Percentiles rank a stretch among this genome's conserved stretches.
Conservation (phyloP, 495 filamentous ascomycete species). For the Xanthoparmelia taractica region DNA sequence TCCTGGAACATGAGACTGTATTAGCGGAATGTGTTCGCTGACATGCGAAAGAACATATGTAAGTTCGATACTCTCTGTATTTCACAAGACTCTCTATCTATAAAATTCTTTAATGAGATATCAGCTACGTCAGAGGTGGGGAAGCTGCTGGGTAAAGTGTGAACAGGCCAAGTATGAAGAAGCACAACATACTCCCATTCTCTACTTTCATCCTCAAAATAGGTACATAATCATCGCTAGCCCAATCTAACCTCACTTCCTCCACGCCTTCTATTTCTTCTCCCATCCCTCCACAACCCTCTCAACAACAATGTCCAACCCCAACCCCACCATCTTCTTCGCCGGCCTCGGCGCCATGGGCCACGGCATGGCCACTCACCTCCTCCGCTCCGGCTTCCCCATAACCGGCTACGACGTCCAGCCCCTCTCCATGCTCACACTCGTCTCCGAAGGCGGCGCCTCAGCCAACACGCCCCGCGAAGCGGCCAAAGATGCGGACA, state of each 20-base stretch:
- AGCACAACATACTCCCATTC: too few species aligned
- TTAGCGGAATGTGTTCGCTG: not conserved
- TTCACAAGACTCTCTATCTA: not conserved
- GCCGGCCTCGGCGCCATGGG: constrained; percentile 86
- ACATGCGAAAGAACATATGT: not conserved
- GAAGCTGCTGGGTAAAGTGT: not conserved
- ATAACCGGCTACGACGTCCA: constrained; percentile 75
- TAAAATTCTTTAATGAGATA: not conserved
- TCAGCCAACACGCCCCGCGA: constrained; percentile 55
- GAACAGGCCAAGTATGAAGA: not conserved
- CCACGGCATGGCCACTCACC: constrained; percentile 75
- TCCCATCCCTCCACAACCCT: not conserved
- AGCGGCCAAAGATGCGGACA: constrained; percentile 50
- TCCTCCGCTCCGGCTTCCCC: constrained; percentile 58
- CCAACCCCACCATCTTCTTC: constrained; percentile 47
- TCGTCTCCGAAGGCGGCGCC: constrained; percentile 57
- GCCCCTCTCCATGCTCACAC: constrained; percentile 60
- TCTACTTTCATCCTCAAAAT: not conserved
- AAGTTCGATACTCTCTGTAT: too few species aligned
- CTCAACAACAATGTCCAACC: not conserved
- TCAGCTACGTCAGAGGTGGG: constrained; percentile 8
- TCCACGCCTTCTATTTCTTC: not conserved
- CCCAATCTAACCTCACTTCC: not conserved
- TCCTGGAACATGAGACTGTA: too few species aligned
- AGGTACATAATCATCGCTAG: not conserved